Conservation (phyloP, 805 yeast genomes). For the Kodamaea leandrae region DNA sequence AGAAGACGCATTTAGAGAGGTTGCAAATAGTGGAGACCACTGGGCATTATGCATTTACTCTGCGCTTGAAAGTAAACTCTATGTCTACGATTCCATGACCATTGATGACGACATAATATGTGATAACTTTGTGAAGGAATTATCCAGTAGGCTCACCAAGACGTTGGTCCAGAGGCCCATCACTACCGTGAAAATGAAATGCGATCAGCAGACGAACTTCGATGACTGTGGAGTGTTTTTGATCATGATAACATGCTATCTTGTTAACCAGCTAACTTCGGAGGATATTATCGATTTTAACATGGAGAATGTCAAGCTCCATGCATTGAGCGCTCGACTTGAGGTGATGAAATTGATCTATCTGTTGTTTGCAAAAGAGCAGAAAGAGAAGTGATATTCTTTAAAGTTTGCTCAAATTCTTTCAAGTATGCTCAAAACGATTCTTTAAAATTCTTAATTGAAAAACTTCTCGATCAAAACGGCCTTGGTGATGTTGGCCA, state of each 20-base stretch:
- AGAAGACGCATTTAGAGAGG: constrained; percentile 43
- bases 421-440: too few relatives aligned
- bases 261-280: constrained; percentile 8
- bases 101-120: constrained; percentile 15
- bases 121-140: constrained; percentile 26
- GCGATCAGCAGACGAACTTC: constrained; percentile 64
- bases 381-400: neutral
- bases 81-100: constrained; percentile 59
- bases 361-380: constrained; percentile 1
- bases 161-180: constrained; percentile 21
- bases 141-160: constrained; percentile 25
- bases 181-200: constrained; percentile 28
- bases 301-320: constrained; percentile 39
- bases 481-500: constrained; percentile 28
- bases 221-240: constrained; percentile 61
- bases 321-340: constrained; percentile 49
- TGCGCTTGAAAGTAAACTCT: constrained; percentile 45
- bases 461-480: constrained; percentile 25
- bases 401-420: too few relatives aligned
- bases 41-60: constrained; percentile 67
- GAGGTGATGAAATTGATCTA: constrained; percentile 26
- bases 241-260: constrained; percentile 35
- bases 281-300: constrained; percentile 34
- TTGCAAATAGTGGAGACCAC: constrained; percentile 67
- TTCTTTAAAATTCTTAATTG: too few relatives aligned